Conservation (phyloP, 495 filamentous ascomycete genomes). For the Penicillium arizonense region DNA sequence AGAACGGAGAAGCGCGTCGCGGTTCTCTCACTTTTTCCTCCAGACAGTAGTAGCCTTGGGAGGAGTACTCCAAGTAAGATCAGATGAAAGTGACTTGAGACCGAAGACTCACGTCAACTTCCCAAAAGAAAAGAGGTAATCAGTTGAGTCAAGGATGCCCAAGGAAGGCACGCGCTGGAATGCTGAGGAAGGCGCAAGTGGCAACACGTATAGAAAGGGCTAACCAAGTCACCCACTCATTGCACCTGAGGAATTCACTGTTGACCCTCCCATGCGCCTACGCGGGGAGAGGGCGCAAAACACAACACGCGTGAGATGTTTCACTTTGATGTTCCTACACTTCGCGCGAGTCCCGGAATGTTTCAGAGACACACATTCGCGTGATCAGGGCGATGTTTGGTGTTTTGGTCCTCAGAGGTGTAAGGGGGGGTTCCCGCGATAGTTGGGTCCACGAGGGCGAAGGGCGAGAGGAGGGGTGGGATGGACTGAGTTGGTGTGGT, state of each 20-base stretch:
- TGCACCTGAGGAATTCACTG: slow-evolving; percentile 3
- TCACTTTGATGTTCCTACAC: background rate
- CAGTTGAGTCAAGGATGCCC: background rate
- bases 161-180: slow-evolving; percentile 6
- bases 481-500: too few relatives aligned
- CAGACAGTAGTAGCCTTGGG: background rate
- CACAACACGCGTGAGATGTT: background rate
- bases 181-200: slow-evolving; percentile 5
- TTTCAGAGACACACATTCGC: background rate
- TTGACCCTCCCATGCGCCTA: slow-evolving; percentile 1
- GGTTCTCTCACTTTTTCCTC: too few relatives aligned
- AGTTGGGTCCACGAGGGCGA: background rate
- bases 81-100: background rate
- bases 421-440: too few relatives aligned
- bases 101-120: background rate
- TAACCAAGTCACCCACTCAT: slow-evolving; percentile 3
- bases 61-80: slow-evolving; percentile 1
- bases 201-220: background rate
- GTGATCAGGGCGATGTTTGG: too few relatives aligned
- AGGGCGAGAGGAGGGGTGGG: background rate
- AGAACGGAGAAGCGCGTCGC: slow-evolving; percentile 16
- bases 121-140: background rate
- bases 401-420: too few relatives aligned
- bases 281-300: background rate
- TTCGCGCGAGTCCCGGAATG: background rate